Evolutionary conservation across 176 grass and related monocot genomes (phyloP).

Genomic region (Carex scoparia): DNA sequence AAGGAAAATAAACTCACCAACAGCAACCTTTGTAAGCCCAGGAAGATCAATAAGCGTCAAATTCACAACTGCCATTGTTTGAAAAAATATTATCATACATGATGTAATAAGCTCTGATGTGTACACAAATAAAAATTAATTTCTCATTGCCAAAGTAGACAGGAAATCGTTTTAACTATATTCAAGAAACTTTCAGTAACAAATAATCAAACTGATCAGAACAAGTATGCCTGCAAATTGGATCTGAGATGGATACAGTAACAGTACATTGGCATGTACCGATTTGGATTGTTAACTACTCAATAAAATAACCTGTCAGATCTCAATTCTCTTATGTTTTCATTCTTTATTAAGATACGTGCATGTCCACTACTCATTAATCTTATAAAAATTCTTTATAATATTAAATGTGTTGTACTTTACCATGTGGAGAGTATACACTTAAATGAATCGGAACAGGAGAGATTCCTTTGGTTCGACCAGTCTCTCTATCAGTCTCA

Average conservation of each 20-base stretch:
- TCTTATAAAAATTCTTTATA: background rate
- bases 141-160: background rate
- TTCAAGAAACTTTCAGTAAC: background rate
- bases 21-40: constrained; percentile 95
- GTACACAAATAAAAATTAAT: background rate
- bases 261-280: background rate
- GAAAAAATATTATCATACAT: constrained; percentile 26
- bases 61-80: constrained; percentile 82
- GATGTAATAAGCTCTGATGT: background rate
- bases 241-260: background rate
- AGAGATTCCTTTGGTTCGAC: constrained; percentile 81
- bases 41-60: constrained; percentile 98
- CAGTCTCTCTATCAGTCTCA: constrained; percentile 91
- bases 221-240: background rate
- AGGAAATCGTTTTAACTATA: background rate
- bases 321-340: background rate
- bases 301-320: background rate
- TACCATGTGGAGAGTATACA: constrained; percentile 76
- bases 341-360: no score
- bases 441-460: constrained; percentile 85
- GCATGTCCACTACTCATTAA: background rate
- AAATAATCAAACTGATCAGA: background rate
- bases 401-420: constrained; percentile 15
- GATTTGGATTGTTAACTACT: background rate
- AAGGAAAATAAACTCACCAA: constrained; percentile 55